Conservation (phyloP, 129 eudicot genomes). For the Ambrosia trifida region DNA sequence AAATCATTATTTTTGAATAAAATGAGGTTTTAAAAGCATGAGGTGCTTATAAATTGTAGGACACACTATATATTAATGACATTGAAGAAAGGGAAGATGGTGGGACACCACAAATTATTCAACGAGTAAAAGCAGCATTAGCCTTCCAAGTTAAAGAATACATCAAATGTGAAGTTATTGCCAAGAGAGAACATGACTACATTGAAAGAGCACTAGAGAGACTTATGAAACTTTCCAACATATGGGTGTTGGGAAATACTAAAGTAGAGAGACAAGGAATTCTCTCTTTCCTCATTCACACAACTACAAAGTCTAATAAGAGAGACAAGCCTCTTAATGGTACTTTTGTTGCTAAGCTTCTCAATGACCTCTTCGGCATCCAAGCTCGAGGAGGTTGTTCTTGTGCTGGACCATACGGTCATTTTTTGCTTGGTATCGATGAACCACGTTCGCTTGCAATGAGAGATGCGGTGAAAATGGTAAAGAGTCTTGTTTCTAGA, state of each 20-base stretch:
- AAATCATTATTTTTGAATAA: too few relatives aligned
- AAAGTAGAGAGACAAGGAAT: slow-evolving; percentile 50
- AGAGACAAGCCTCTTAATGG: slow-evolving; percentile 73
- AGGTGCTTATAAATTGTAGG: slow-evolving; percentile 31
- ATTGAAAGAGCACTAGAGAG: slow-evolving; percentile 55
- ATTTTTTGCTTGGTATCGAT: slow-evolving; percentile 55
- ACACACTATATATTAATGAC: slow-evolving; percentile 56
- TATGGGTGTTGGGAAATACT: slow-evolving; percentile 61
- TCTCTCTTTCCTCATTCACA: slow-evolving; percentile 58
- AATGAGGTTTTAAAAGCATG: not conserved
- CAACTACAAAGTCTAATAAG: slow-evolving; percentile 31
- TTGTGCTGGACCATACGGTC: slow-evolving; percentile 93
- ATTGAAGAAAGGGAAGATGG: slow-evolving; percentile 90
- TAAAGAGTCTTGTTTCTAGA: slow-evolving; percentile 8
- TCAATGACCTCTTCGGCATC: slow-evolving; percentile 86
- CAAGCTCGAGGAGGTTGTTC: slow-evolving; percentile 99
- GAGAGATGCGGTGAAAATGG: slow-evolving; percentile 58
- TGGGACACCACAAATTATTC: slow-evolving; percentile 75
- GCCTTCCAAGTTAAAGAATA: slow-evolving; percentile 80
- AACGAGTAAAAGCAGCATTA: slow-evolving; percentile 64
- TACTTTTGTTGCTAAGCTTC: slow-evolving; percentile 72
- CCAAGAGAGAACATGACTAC: slow-evolving; percentile 39
- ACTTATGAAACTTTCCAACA: slow-evolving; percentile 40
- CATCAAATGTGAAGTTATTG: slow-evolving; percentile 49
- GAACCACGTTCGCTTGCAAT: slow-evolving; percentile 49